Evolutionary conservation across 2,329 filamentous ascomycete species (phyloP), one percentile per base, ranked within the genome.

Genomic region (Zymoseptoria tritici): DNA sequence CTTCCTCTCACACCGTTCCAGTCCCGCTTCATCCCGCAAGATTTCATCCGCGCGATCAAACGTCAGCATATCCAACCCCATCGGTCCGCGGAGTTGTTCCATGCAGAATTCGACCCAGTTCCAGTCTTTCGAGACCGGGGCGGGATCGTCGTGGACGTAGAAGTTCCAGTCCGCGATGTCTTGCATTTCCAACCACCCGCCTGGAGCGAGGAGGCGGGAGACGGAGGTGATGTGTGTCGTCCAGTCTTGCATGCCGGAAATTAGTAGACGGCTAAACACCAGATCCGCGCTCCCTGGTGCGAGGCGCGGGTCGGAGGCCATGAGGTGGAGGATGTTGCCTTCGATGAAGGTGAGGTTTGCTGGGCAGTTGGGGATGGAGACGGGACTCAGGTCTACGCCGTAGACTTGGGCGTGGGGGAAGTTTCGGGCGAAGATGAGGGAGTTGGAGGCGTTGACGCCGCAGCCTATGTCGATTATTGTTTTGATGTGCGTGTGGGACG

Each of bases 321-420:
- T 54, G 16, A 62, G 56, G 2, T 46, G 29, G 11, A 57, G 24
- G 11, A 60, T 22, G 36, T 60, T 62, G 13, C 58, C 60, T 8
- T 54, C 57, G 20, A 62, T 60, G 24, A 62, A 62, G 21, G 49
- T 31, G 7, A 58, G 57, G 42, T 62, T 62, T 4, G 13, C 13
- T 2, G 60, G 57, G 5, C 56, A 42, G 46, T 54, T 22, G 16
- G 49, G 22, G 20, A 75, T 64, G 59, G 62, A 59, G 19, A 53
- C 51, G 22, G 20, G 51, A n/a, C 21, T 26, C 8, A 53, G 26
- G 26, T 53, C 51, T 2, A 53, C 51, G 20, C 51, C 51, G 51
- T 53, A 53, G 19, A 53, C n/a, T 26, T 53, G 51, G n/a, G 51
- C 51, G 16, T 53, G 16, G 19, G 51, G 51, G 29, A 49, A 55